Evolutionary conservation across 2,329 filamentous ascomycete genomes (phyloP).

Genomic region (Blastomyces parvus): DNA sequence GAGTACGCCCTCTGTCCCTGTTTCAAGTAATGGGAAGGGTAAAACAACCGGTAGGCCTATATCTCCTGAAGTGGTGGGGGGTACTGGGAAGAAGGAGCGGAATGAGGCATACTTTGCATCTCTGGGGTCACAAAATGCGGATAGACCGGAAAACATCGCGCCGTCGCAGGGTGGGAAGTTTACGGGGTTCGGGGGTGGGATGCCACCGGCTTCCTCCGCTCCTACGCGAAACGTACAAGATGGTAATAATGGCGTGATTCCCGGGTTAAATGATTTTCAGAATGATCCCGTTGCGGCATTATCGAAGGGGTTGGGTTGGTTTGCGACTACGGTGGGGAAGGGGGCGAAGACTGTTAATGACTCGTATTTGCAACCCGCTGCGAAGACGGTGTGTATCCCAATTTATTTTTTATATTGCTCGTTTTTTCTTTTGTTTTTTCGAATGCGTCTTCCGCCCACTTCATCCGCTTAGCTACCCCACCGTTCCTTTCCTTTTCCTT

Average conservation of each 20-base stretch:
- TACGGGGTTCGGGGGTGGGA: constrained; percentile 74
- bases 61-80: constrained; percentile 23
- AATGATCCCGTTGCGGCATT: constrained; percentile 81
- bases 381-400: constrained; percentile 58
- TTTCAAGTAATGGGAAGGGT: constrained; percentile 8
- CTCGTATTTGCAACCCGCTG: constrained; percentile 83
- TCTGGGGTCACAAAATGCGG: constrained; percentile 74
- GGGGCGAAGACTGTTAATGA: constrained; percentile 87
- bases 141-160: constrained; percentile 61
- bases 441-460: no score
- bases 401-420: not conserved
- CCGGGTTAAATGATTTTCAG: constrained; percentile 77
- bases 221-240: not conserved
- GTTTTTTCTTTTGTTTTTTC: no score
- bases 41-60: constrained; percentile 8
- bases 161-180: constrained; percentile 92
- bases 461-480: no score
- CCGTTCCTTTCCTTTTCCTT: not conserved
- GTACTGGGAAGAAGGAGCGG: constrained; percentile 48
- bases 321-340: constrained; percentile 76
- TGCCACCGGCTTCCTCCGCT: constrained; percentile 43
- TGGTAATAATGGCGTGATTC: constrained; percentile 37
- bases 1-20: constrained; percentile 32
- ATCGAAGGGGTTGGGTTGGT: constrained; percentile 91
- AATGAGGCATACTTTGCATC: constrained; percentile 87